phyloP scores from a whole-genome alignment of 2,329 filamentous ascomycete genomes.

The Colletotrichum costaricense region DNA sequence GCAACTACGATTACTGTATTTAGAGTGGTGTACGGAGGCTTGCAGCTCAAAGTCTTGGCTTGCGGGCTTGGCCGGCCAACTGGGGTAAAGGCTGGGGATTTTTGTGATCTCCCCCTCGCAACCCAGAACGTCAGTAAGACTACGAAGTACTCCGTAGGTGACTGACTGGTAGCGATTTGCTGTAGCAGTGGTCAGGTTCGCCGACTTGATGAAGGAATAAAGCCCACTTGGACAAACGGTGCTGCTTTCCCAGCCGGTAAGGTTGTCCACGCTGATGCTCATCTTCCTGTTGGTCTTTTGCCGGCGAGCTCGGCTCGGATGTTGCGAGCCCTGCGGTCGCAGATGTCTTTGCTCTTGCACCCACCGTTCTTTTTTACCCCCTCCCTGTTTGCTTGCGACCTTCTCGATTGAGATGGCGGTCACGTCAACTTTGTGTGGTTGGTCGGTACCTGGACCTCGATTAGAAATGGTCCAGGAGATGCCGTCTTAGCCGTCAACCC shows the following conservation, averaged over 20 bases:
- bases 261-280: conserved; percentile 1
- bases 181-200: neutral
- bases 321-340: neutral
- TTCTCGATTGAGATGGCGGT: conserved; percentile 31
- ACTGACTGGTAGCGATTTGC: neutral
- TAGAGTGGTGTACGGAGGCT: neutral
- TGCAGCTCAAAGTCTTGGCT: conserved; percentile 22
- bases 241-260: conserved; percentile 21
- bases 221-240: conserved; percentile 16
- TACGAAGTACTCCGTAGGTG: neutral
- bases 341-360: neutral
- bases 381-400: conserved; percentile 16
- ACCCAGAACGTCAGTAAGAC: conserved; percentile 6
- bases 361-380: neutral
- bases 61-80: conserved; percentile 3
- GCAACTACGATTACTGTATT: neutral
- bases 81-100: conserved; percentile 23
- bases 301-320: conserved; percentile 19
- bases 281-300: neutral
- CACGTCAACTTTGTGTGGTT: neutral
- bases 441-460: conserved; percentile 4
- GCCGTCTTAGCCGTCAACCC: conserved; percentile 25
- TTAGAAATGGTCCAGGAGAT: conserved; percentile 9
- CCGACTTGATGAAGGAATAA: conserved; percentile 3
- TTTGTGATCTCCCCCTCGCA: conserved; percentile 12